These are phyloP conservation scores for Pythium volutum DNA, from an alignment of 352 stramenopile species.

Conservation along the genomic window DNA sequence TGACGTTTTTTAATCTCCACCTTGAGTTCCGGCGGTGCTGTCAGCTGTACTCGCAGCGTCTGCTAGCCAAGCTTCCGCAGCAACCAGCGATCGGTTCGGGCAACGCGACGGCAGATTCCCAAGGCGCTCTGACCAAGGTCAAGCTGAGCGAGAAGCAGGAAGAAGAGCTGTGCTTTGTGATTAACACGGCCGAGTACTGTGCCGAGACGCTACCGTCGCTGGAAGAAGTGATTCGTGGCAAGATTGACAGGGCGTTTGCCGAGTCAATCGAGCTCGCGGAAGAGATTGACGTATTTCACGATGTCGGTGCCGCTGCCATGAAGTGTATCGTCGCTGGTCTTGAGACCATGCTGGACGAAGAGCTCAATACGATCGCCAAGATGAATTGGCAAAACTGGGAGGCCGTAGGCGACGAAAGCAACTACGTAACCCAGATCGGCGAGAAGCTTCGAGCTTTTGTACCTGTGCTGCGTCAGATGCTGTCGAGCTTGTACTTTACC, in stretches of 20 bases:
- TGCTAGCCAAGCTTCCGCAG: conserved; percentile 70
- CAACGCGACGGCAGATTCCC: conserved; percentile 5
- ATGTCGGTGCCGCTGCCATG: conserved; percentile 93
- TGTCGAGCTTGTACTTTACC: conserved; percentile 93
- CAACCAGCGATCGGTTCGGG: conserved; percentile 9
- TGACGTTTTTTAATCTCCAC: conserved; percentile 97
- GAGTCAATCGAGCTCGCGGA: conserved; percentile 92
- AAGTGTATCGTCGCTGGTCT: conserved; percentile 94
- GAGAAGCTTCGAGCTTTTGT: conserved; percentile 92
- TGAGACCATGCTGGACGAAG: conserved; percentile 88
- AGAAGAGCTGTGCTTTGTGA: conserved; percentile 95
- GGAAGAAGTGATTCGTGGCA: conserved; percentile 95
- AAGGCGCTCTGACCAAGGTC: conserved; percentile 26
- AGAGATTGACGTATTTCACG: conserved; percentile 95
- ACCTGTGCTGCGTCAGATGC: conserved; percentile 85
- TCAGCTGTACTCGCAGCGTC: conserved; percentile 68
- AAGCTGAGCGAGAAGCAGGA: conserved; percentile 90
- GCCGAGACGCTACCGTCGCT: conserved; percentile 95
- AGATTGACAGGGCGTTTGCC: conserved; percentile 93
- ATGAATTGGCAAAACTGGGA: conserved; percentile 94
- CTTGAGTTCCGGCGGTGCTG: conserved; percentile 90
- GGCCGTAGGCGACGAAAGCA: conserved; percentile 94
- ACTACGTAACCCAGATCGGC: conserved; percentile 93
- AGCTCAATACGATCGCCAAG: conserved; percentile 86
- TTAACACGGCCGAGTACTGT: conserved; percentile 99